Base-by-base conservation (phyloP, 2,329 filamentous ascomycete species). In the Phaeosphaeriaceae sp. region DNA sequence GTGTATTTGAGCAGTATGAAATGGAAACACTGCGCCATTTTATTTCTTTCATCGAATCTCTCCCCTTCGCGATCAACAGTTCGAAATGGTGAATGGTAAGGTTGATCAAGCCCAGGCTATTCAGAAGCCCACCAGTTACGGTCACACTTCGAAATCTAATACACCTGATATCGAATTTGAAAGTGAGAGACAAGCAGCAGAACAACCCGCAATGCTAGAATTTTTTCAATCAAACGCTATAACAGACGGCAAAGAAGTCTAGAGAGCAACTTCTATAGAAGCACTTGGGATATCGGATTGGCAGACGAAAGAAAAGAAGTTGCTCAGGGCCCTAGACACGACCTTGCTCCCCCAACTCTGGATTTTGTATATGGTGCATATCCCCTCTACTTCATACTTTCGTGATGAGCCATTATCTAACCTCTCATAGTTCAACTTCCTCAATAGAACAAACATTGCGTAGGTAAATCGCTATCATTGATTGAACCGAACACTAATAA, bases 281-380 rank as follows among this genome's bases (percentile, higher is more conserved):
- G 37, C 50, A 5, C 50, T 57, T 2, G 54, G 50, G 12, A 57
- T 57, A 17, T 41, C 52, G 7, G 50, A 54, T 28, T 57, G 50
- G 47, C 29, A 54, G 28, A 44, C 34, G 5, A 48, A 49, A 32
- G 44, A 54, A 35, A 54, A 49, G 23, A 38, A 46, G 34, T 17
- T 54, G 3, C 47, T 54, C 6, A 33, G 42, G 21, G 46, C 21
- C 7, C 30, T 57, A 23, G 47, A 57, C 23, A 49, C 54, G 44
- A 57, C 50, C 1, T 43, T 51, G 20, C 37, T 54, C 4, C 54
- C 54, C 1, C 42, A 42, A 18, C 41, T 61, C 12, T 59, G 50
- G 56, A 48, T 57, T 11, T 28, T 59, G 26, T 59, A 57, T 38
- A 47, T 58, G 17, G 51, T 55, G 30, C 51, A 55, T 28, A 17